Evolutionary conservation across 192 early-diverging fungal species (phyloP), one percentile per base, ranked within the genome.

Genomic region (Mortierella antarctica): DNA sequence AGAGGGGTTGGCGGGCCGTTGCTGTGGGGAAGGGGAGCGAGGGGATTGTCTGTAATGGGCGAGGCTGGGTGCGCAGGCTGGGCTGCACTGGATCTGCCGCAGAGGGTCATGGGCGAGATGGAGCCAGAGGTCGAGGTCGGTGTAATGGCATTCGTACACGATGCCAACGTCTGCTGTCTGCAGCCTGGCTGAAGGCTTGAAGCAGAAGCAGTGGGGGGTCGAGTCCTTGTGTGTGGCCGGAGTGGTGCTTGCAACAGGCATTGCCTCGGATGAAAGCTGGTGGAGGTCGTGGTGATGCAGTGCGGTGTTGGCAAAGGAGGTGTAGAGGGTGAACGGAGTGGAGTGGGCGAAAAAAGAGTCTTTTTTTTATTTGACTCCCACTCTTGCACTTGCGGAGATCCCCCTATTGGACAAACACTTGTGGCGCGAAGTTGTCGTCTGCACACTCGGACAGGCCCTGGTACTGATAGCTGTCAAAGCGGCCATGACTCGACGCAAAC

Each of bases 91-190:
- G 57, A 17, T 14, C 40, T 59, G 15, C 57, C 62, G 13, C 31
- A 49, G 23, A 39, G 23, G 23, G 62, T 64, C 20, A 39, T 21
- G 49, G 41, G 18, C 2, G 62, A 13, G 23, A 17, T 63, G 13
- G 44, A 67, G 65, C 66, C 66, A 68, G 23, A 58, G 62, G 46
- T 17, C 58, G 6, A 21, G 46, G 18, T 54, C 18, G 48, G 64
- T 74, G n/a, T 40, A 51, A 46, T 74, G 58, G 48, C 72, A 74
- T 31, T 74, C 64, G 21, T 61, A 74, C 12, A 74, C 64, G 6
- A 59, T 39, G 7, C 72, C 72, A 41, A 54, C 39, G 12, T 44
- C 10, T 55, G 21, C 64, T n/a, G 57, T 60, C 12, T 51, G n/a
- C 15, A 74, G 20, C 21, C 14, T 39, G 21, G 54, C n/a, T 4